Evolutionary conservation across 768 basidiomycete genomes (phyloP), one percentile per base, ranked within the genome.

Genomic region (Crassisporium funariophilum): DNA sequence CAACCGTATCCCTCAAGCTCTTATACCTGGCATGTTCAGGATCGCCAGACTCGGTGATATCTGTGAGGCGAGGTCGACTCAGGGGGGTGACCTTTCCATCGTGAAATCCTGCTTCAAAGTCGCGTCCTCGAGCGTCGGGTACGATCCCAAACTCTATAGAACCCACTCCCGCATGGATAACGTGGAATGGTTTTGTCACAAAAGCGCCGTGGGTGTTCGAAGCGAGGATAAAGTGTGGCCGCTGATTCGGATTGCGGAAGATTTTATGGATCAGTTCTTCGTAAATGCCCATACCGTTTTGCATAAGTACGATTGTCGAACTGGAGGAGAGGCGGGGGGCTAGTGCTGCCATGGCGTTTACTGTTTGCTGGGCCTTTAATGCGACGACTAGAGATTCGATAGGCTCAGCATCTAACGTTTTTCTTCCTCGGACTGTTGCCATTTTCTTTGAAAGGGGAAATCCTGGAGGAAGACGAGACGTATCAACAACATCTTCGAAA

Each of bases 221-320:
- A 11, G 86, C 85, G 43, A 95, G 68, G 53, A 98, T 78, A 61
- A 98, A 92, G 57, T 89, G 84, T 10, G 95, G 95, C 27, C 95
- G 82, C 21, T 74, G 71, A 24, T 73, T 63, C 17, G 84, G 77
- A 62, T 93, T 86, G 15, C 77, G 84, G 64, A 93, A 98, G 34
- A 92, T 56, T 5, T 76, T 56, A 5, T 68, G 59, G 13, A 91
- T 63, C 38, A 97, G 75, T 49, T 81, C 70, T 54, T 98, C 95
- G 64, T 92, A 90, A 7, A 95, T 70, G 9, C 93, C 95, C 84
- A 97, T 89, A 19, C 95, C 95, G 62, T 95, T 95, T 60, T 95
- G 91, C 43, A 98, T 67, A n/a, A 99, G 78, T 2, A 95, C 89
- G 53, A 98, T 83, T 25, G 94, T 95, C 35, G 86, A 88, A 40